phyloP scores from a whole-genome alignment of 257 asterid genomes.

The Leptodermis oblonga region DNA sequence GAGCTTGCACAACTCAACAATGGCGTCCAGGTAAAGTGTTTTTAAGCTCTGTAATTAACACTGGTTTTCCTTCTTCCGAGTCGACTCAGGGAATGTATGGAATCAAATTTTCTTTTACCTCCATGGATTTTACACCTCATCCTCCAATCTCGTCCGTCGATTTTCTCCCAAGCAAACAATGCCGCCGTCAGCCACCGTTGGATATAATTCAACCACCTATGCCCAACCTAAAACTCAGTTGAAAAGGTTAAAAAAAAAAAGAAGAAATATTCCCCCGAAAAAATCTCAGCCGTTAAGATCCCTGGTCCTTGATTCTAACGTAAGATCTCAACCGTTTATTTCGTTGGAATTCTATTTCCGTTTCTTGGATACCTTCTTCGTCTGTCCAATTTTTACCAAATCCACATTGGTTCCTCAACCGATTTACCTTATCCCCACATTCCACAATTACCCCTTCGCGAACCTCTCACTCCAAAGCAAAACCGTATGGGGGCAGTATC shows the following conservation, averaged over 20 bases:
- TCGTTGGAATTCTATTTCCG: conserved; percentile 24
- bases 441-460: conserved; percentile 27
- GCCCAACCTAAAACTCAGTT: conserved; percentile 1
- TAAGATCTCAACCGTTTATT: conserved; percentile 50
- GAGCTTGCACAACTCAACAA: conserved; percentile 72
- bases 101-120: conserved; percentile 11
- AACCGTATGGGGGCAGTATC: conserved; percentile 15
- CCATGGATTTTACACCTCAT: conserved; percentile 4
- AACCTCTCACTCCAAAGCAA: neutral
- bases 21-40: conserved; percentile 52
- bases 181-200: conserved; percentile 31
- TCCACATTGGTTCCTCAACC: conserved; percentile 22
- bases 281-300: conserved; percentile 47
- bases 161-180: conserved; percentile 16
- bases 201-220: conserved; percentile 27
- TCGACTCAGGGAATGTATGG: conserved; percentile 24
- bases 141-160: conserved; percentile 32
- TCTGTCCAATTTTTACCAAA: conserved; percentile 21
- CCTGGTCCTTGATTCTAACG: conserved; percentile 4
- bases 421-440: neutral
- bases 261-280: neutral
- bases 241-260: too few species aligned
- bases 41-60: conserved; percentile 9
- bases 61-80: conserved; percentile 17
- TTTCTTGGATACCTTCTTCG: conserved; percentile 38